Conservation (phyloP, 495 filamentous ascomycete genomes). For the Glarea lozoyensis region DNA sequence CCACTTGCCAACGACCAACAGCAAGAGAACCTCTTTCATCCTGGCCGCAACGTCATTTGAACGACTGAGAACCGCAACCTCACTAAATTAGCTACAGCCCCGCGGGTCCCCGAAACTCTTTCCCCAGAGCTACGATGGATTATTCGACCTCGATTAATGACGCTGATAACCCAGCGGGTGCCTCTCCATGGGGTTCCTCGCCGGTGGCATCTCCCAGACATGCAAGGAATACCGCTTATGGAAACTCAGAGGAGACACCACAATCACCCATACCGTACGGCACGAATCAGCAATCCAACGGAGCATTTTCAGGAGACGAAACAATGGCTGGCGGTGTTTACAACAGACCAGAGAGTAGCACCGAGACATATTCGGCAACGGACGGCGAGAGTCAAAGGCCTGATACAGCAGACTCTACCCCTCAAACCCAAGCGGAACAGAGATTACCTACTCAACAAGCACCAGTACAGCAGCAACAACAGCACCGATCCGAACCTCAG, state of each 20-base stretch:
- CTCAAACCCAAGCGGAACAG: slow-evolving; percentile 32
- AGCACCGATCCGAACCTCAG: slow-evolving; percentile 30
- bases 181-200: slow-evolving; percentile 71
- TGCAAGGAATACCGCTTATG: slow-evolving; percentile 45
- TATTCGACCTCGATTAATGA: slow-evolving; percentile 72
- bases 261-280: slow-evolving; percentile 46
- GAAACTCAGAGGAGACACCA: slow-evolving; percentile 40
- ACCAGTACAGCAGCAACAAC: slow-evolving; percentile 29
- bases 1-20: no score
- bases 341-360: slow-evolving; percentile 14
- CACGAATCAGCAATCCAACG: slow-evolving; percentile 11
- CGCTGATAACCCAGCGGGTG: slow-evolving; percentile 56
- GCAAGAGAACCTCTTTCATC: no score
- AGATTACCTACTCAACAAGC: slow-evolving; percentile 27
- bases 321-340: slow-evolving; percentile 13
- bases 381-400: slow-evolving; percentile 21
- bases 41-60: background rate
- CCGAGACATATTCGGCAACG: slow-evolving; percentile 13
- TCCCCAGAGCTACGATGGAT: slow-evolving; percentile 55
- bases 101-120: background rate
- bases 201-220: slow-evolving; percentile 55
- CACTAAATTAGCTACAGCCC: slow-evolving; percentile 1
- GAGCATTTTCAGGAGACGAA: slow-evolving; percentile 23
- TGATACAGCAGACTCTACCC: slow-evolving; percentile 36
- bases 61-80: background rate